phyloP scores from a whole-genome alignment of 129 eudicot genomes.

The Chrysanthemum makinoi region DNA sequence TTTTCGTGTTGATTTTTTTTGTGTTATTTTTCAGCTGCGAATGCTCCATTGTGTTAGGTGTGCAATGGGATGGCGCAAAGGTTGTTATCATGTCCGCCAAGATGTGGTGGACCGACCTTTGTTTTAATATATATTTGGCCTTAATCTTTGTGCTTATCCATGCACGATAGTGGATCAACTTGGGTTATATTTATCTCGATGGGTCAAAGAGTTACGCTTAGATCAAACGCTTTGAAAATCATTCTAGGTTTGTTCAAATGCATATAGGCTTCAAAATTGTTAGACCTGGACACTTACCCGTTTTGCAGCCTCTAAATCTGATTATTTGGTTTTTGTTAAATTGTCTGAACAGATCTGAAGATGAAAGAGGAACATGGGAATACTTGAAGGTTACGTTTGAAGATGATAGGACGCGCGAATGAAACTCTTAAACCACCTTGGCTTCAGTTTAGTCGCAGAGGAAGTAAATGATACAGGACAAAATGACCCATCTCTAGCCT shows the following conservation, averaged over 20 bases:
- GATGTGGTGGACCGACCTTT: constrained; percentile 55
- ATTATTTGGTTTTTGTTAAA: not conserved
- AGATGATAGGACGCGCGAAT: constrained; percentile 77
- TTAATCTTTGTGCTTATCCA: constrained; percentile 16
- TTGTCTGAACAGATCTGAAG: constrained; percentile 54
- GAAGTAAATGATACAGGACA: too few relatives aligned
- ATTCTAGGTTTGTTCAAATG: too few relatives aligned
- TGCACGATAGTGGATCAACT: too few relatives aligned
- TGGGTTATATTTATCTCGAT: too few relatives aligned
- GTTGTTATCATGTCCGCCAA: constrained; percentile 72
- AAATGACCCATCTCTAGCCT: too few relatives aligned
- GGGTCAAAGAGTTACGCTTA: too few relatives aligned
- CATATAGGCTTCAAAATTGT: too few relatives aligned
- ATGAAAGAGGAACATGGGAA: constrained; percentile 82
- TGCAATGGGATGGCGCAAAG: constrained; percentile 85
- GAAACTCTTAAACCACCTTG: constrained; percentile 56
- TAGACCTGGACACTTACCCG: too few relatives aligned
- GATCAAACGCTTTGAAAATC: too few relatives aligned
- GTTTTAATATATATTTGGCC: not conserved
- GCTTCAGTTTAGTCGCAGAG: too few relatives aligned
- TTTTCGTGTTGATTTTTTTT: too few relatives aligned
- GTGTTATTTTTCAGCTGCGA: constrained; percentile 47
- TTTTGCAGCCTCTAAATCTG: not conserved
- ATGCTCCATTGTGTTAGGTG: constrained; percentile 87
- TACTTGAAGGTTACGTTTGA: too few relatives aligned